Percentiles rank a stretch among this genome's conserved stretches.
phyloP scores from a whole-genome alignment of 2,329 filamentous ascomycete genomes.

The Aspergillus quadricinctus region DNA sequence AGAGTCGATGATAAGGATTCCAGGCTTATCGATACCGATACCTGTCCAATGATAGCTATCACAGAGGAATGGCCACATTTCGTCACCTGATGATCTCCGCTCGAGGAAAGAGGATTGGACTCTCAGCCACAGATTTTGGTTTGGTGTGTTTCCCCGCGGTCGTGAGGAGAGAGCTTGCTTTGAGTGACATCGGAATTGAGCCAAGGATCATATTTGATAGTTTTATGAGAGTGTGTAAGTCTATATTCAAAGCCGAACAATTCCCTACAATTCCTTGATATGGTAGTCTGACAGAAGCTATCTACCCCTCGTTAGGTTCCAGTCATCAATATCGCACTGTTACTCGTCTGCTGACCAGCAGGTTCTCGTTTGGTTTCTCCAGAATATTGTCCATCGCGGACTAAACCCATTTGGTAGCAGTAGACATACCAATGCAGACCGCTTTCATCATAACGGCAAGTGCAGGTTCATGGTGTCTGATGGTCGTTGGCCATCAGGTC shows the following conservation, averaged over 20 bases:
- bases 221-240: neutral
- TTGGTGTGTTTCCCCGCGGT: neutral
- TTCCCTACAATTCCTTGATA: neutral
- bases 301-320: neutral
- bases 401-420: slow-evolving; percentile 1
- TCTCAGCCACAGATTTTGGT: neutral
- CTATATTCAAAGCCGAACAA: neutral
- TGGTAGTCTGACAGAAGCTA: neutral
- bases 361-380: slow-evolving; percentile 8
- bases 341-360: slow-evolving; percentile 8
- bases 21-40: slow-evolving; percentile 14
- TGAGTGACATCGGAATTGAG: neutral
- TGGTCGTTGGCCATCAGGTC: slow-evolving; percentile 29
- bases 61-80: slow-evolving; percentile 4
- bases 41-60: slow-evolving; percentile 3
- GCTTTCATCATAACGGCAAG: slow-evolving; percentile 25
- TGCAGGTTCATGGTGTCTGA: slow-evolving; percentile 31
- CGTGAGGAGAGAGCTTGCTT: neutral
- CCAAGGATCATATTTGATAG: neutral
- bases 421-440: slow-evolving; percentile 33
- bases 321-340: neutral
- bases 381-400: neutral
- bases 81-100: slow-evolving; percentile 14
- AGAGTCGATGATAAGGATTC: neutral
- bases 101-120: neutral